Conservation (phyloP, 2,329 filamentous ascomycete genomes). For the Colletotrichum sp. region DNA sequence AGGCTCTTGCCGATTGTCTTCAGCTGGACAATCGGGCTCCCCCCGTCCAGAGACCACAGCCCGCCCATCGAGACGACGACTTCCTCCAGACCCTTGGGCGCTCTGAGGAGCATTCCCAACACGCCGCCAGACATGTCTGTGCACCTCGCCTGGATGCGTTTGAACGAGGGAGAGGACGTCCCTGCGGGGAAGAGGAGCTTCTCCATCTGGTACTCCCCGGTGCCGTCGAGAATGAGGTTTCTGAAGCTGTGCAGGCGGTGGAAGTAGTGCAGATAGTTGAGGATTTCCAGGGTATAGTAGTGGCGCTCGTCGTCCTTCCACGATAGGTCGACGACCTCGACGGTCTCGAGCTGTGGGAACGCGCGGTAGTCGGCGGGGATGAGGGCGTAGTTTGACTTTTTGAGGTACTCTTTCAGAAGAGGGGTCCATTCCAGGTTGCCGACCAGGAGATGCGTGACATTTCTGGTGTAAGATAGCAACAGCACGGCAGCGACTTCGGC, state of each 20-base stretch:
- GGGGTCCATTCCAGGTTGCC: background rate
- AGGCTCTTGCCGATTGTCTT: slow-evolving; percentile 13
- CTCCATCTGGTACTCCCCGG: slow-evolving; percentile 3
- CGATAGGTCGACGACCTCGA: background rate
- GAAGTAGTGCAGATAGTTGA: slow-evolving; percentile 8
- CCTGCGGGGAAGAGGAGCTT: background rate
- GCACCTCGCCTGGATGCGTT: slow-evolving; percentile 4
- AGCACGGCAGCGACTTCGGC: background rate
- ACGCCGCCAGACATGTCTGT: background rate
- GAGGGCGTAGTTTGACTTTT: slow-evolving; percentile 4
- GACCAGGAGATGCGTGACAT: background rate
- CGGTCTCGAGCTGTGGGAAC: background rate
- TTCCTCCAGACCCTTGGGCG: slow-evolving; percentile 10
- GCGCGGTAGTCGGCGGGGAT: background rate
- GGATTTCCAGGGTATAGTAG: background rate
- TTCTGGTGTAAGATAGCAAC: background rate
- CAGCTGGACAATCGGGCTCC: background rate
- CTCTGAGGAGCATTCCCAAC: slow-evolving; percentile 16
- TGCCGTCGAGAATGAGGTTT: slow-evolving; percentile 5
- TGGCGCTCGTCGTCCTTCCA: background rate
- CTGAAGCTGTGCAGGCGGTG: slow-evolving; percentile 10
- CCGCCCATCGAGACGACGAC: background rate
- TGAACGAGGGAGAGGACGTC: background rate
- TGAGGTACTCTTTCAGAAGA: background rate
- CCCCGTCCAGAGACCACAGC: background rate